Evolutionary conservation across 2,329 filamentous ascomycete genomes (phyloP), one percentile per base, ranked within the genome.

Genomic region (Phialophora expanda): DNA sequence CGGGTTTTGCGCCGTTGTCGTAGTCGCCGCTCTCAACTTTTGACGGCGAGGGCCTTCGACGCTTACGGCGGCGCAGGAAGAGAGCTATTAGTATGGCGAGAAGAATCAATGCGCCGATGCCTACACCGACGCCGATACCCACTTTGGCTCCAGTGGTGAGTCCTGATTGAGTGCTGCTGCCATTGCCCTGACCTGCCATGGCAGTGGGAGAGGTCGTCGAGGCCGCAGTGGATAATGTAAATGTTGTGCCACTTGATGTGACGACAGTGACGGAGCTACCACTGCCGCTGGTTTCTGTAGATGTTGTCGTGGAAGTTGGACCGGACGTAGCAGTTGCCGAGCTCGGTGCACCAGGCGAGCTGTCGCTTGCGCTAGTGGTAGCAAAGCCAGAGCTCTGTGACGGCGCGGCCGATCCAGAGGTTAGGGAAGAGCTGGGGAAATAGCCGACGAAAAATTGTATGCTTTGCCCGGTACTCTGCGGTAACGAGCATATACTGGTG

Each of bases 401-500:
- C 2, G 24, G 14, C 14, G 28, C 24, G 9, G 61, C 24, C 44
- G 61, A 58, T 4, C 34, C 56, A 46, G 62, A 34, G 20, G 56
- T n/a, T 9, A 55, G 14, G 26, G 22, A n/a, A 60, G 62, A 61
- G 46, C 55, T 72, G 14, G 75, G 74, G 8, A 73, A 68, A 34
- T 70, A 64, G 28, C 72, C 73, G n/a, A 71, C 66, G 56, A 72
- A 67, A 20, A 70, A 72, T 46, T 64, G 64, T 14, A 77, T 73
- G 58, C 71, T 74, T 2, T 71, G 73, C 26, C 74, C 73, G 1
- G 67, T 32, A 0, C 64, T 56, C 0, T 64, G 65, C 8, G 76
- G 76, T 32, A 78, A 71, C n/a, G 65, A 69, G 8, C 73, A 75
- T 8, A 74, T 69, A 59, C 73, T 72, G 1, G 64, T 62, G 22